A percentile compares a stretch with the other conserved stretches of the same genome.
phyloP scores from a whole-genome alignment of 805 yeast species.

The Zygoascus biomembranicola region DNA sequence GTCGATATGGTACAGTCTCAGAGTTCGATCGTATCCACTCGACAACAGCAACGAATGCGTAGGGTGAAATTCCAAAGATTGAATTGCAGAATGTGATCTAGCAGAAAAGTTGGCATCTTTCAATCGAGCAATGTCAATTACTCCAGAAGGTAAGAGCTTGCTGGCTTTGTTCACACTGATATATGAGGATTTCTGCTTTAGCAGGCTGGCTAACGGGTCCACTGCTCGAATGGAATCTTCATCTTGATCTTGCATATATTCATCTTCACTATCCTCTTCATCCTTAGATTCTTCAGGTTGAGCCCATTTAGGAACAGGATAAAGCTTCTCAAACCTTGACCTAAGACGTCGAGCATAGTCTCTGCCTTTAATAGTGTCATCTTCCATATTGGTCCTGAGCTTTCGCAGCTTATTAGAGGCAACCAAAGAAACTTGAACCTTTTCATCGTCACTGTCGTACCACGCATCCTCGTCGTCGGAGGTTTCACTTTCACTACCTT shows the following conservation, averaged over 20 bases:
- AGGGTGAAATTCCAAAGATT: slow-evolving; percentile 77
- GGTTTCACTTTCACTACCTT: slow-evolving; percentile 24
- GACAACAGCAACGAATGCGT: slow-evolving; percentile 74
- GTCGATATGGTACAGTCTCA: slow-evolving; percentile 83
- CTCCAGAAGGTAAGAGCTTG: slow-evolving; percentile 53
- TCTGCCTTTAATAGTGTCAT: slow-evolving; percentile 46
- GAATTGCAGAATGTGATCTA: slow-evolving; percentile 72
- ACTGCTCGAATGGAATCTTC: slow-evolving; percentile 25
- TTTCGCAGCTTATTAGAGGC: slow-evolving; percentile 58
- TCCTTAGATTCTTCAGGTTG: slow-evolving; percentile 31
- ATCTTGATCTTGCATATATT: slow-evolving; percentile 16
- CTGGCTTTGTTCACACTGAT: neutral
- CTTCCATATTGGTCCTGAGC: slow-evolving; percentile 53
- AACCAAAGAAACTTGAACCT: slow-evolving; percentile 49
- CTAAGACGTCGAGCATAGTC: slow-evolving; percentile 58
- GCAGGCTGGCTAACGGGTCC: slow-evolving; percentile 28
- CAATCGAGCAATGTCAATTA: slow-evolving; percentile 68
- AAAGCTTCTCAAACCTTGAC: slow-evolving; percentile 60
- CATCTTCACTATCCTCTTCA: slow-evolving; percentile 26
- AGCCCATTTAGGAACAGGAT: slow-evolving; percentile 85
- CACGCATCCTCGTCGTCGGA: slow-evolving; percentile 47
- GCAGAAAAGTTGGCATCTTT: slow-evolving; percentile 77
- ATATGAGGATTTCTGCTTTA: slow-evolving; percentile 31
- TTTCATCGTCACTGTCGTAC: slow-evolving; percentile 90
- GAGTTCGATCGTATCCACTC: slow-evolving; percentile 86